Evolutionary conservation across 1,139 yeast species (phyloP), one percentile per base, ranked within the genome.

Genomic region (Yamadazyma spencermartinsiae): DNA sequence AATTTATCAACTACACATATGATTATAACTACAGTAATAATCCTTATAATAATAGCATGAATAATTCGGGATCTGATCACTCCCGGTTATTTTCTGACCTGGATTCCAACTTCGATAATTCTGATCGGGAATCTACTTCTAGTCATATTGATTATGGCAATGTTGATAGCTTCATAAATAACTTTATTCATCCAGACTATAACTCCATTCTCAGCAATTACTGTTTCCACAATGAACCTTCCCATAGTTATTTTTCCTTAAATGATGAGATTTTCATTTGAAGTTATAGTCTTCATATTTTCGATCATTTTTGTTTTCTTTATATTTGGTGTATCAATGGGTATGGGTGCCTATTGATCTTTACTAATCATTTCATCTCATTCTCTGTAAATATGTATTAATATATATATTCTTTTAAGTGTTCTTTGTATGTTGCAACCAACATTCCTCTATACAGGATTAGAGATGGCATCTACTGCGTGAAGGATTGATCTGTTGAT

Each of bases 221-320:
- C 28, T 45, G 48, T 21, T 45, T 45, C 37, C 43, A 45, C 33
- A 38, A 27, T 24, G 49, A 45, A 31, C 49, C 47, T 24, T 39
- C 46, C 12, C 43, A 35, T 13, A 43, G 47, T 27, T 43, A 45
- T 29, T 43, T 41, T 34, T 41, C 49, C 23, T 44, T 45, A 24
- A 30, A 35, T 19, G 49, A 45, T 31, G 48, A 44, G 18, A 44
- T 45, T n/a, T 38, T 34, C 32, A 43, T 45, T 15, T 45, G 33
- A 31, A 11, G 13, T 11, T 13, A 5, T 13, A 6, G 11, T 9
- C 6, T 9, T 26, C 11, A 19, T 31, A 19, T 20, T 4, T 20
- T 19, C 21, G 4, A 16, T 30, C 23, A 16, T 19, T 17, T 15
- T 9, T 5, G 6, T 26, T 26, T 13, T 14, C 14, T 26, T 26